These are phyloP conservation scores for Pleurotus salmoneostramineus DNA, from an alignment of 768 basidiomycete species.

Conservation along the genomic window DNA sequence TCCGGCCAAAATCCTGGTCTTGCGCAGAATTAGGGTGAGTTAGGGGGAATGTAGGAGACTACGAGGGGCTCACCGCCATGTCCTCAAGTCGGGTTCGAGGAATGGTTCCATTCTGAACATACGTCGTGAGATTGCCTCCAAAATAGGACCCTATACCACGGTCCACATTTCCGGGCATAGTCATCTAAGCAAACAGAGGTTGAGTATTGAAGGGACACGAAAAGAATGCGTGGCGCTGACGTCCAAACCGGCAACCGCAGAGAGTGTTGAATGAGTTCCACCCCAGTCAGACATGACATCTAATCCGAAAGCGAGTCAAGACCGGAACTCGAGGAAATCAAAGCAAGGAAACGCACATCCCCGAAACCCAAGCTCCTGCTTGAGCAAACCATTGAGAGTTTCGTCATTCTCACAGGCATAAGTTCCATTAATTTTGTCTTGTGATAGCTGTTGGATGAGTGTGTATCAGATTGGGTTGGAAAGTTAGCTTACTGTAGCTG, in stretches of 20 bases:
- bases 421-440: conserved; percentile 64
- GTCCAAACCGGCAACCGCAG: conserved; percentile 59
- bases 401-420: conserved; percentile 76
- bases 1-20: conserved; percentile 63
- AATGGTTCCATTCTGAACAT: conserved; percentile 71
- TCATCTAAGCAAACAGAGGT: conserved; percentile 42
- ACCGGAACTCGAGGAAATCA: no score
- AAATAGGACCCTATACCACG: conserved; percentile 54
- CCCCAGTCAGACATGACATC: conserved; percentile 75
- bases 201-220: background rate
- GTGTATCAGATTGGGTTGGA: background rate
- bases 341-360: conserved; percentile 38
- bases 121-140: conserved; percentile 62
- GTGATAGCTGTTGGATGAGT: background rate
- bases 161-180: conserved; percentile 57
- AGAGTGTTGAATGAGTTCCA: conserved; percentile 59
- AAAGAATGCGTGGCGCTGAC: conserved; percentile 28
- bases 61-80: conserved; percentile 48
- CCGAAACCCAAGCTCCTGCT: conserved; percentile 73
- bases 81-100: conserved; percentile 63
- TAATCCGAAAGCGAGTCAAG: conserved; percentile 10
- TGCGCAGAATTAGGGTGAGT: conserved; percentile 24
- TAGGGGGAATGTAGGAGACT: conserved; percentile 15
- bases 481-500: conserved; percentile 53
- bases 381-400: conserved; percentile 67